Evolutionary conservation across 2,329 filamentous ascomycete species (phyloP).

Genomic region (Dothistroma pini): DNA sequence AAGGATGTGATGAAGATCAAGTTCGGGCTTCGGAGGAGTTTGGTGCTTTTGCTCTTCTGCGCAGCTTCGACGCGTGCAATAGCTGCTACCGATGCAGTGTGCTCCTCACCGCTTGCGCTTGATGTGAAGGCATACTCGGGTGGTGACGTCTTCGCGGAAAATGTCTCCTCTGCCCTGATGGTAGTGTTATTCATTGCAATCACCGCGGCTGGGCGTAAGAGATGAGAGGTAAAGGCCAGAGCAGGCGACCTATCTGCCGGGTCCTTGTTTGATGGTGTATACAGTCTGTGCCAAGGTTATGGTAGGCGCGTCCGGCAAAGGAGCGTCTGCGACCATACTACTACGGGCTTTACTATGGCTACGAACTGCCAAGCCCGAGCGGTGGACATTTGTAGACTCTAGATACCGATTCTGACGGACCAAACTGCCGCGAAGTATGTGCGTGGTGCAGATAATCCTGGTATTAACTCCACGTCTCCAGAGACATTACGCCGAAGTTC

Average conservation of each 20-base stretch:
- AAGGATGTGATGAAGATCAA: slow-evolving; percentile 19
- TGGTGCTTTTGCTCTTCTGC: slow-evolving; percentile 10
- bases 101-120: background rate
- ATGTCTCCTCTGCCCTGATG: background rate
- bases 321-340: background rate
- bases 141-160: background rate
- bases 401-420: background rate
- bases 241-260: no score
- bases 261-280: slow-evolving; percentile 23
- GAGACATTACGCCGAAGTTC: background rate
- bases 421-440: background rate
- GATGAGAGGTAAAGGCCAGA: no score
- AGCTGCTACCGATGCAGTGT: slow-evolving; percentile 5
- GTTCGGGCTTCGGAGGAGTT: slow-evolving; percentile 14
- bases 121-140: background rate
- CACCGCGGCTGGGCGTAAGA: no score
- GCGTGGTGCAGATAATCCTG: background rate
- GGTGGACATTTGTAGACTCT: background rate
- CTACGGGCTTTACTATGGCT: background rate
- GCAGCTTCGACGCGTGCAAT: slow-evolving; percentile 7
- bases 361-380: background rate
- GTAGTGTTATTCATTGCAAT: slow-evolving; percentile 18
- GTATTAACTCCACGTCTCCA: background rate
- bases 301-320: background rate
- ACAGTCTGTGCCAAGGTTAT: background rate